A percentile compares a stretch with the other conserved stretches of the same genome.
These are phyloP conservation scores for Speleostelium caveatum DNA, from an alignment of 78 protist genomes.

Conservation along the genomic window DNA sequence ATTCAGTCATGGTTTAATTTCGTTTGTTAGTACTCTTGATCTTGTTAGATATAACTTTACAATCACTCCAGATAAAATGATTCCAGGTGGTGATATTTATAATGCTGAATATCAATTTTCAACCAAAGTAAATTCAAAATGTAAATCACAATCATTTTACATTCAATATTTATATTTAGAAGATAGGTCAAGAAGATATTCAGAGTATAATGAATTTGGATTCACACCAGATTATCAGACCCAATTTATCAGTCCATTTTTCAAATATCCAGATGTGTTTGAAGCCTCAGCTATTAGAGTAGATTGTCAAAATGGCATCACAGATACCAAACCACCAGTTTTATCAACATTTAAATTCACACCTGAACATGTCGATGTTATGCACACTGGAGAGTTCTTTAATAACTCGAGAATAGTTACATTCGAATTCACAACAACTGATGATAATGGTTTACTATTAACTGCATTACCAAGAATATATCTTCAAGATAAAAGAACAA, in stretches of 20 bases:
- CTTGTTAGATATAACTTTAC: not conserved
- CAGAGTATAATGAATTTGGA: not conserved
- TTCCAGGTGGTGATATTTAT: not conserved
- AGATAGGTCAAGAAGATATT: not conserved
- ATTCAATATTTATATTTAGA: not conserved
- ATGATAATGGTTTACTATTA: not conserved
- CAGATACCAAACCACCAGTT: not conserved
- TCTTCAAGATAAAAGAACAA: not conserved
- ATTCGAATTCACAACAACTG: not conserved
- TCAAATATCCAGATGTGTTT: not conserved
- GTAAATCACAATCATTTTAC: too few species aligned
- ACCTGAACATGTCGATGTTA: not conserved
- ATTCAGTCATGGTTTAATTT: not conserved
- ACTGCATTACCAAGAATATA: not conserved
- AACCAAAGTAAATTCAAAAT: not conserved
- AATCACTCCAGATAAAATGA: not conserved
- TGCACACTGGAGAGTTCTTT: not conserved
- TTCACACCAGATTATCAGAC: not conserved
- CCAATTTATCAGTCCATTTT: not conserved
- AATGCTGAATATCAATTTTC: not conserved
- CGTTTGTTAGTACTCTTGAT: not conserved
- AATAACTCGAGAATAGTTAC: not conserved
- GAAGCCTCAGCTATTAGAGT: too few species aligned
- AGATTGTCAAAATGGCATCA: not conserved
- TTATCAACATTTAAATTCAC: not conserved